These are phyloP conservation scores for Penstemon newberryi DNA, from an alignment of 257 asterid genomes.

Conservation along the genomic window DNA sequence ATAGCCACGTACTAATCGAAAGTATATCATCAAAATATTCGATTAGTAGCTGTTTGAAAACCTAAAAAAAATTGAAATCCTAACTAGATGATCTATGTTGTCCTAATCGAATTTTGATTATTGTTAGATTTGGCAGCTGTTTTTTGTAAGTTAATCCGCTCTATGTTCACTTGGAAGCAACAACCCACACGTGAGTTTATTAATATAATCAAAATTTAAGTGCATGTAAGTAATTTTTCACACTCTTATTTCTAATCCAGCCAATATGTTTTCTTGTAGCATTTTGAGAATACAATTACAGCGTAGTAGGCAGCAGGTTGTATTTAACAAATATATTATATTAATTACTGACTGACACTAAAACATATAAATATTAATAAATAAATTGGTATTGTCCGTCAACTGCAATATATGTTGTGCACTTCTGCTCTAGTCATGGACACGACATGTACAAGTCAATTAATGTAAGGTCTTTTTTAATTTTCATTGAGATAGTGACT, in stretches of 20 bases:
- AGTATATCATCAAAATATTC: too few species aligned
- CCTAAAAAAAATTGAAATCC: background rate
- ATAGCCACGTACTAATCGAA: too few species aligned
- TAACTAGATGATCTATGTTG: background rate
- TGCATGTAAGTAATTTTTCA: background rate
- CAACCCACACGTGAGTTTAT: background rate
- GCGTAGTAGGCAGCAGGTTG: background rate
- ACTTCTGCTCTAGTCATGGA: background rate
- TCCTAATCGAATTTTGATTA: background rate
- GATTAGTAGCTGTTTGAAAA: background rate
- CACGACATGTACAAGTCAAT: background rate
- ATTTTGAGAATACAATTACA: conserved; percentile 1
- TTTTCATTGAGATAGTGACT: background rate
- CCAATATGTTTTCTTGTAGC: conserved; percentile 17
- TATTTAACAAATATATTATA: background rate
- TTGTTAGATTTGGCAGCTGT: conserved; percentile 13
- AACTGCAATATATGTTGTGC: background rate
- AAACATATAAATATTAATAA: background rate
- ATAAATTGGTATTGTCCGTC: background rate
- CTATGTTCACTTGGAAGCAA: background rate
- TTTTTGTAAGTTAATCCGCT: conserved; percentile 8
- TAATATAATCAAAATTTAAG: background rate
- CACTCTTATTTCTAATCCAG: background rate
- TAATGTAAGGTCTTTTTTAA: too few species aligned
- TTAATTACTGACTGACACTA: background rate